Conservation (phyloP, 148 eudicot species). For the Camellia granthamiana region DNA sequence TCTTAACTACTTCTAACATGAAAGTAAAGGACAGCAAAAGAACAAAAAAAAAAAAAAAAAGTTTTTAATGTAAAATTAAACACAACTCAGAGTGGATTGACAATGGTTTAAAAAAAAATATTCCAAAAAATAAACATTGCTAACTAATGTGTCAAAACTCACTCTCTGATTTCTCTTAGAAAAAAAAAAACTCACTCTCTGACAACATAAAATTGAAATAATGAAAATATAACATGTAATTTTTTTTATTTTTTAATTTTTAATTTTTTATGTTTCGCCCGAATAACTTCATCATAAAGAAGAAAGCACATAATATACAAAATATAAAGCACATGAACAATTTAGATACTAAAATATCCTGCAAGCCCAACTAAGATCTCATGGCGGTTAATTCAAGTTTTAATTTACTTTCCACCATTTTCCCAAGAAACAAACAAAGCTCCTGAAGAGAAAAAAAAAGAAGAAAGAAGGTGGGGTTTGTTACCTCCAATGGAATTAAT, state of each 20-base stretch:
- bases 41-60: too few relatives aligned
- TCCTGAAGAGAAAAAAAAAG: not conserved
- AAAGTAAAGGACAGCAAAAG: too few relatives aligned
- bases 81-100: not conserved
- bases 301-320: not conserved
- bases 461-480: not conserved
- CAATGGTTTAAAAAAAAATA: not conserved
- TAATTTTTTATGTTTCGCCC: not conserved
- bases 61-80: too few relatives aligned
- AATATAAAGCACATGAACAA: not conserved
- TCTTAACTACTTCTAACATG: too few relatives aligned
- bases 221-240: too few relatives aligned
- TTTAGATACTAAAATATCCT: not conserved
- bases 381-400: not conserved
- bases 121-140: too few relatives aligned
- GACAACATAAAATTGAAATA: not conserved
- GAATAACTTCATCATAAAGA: not conserved
- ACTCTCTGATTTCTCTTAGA: not conserved
- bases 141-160: not conserved
- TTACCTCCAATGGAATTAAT: constrained; percentile 77
- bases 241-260: too few relatives aligned
- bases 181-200: not conserved
- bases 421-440: not conserved
- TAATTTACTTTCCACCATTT: not conserved
- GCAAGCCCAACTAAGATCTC: not conserved